phyloP scores from a whole-genome alignment of 2,329 filamentous ascomycete species.

The Xylaria sp. region DNA sequence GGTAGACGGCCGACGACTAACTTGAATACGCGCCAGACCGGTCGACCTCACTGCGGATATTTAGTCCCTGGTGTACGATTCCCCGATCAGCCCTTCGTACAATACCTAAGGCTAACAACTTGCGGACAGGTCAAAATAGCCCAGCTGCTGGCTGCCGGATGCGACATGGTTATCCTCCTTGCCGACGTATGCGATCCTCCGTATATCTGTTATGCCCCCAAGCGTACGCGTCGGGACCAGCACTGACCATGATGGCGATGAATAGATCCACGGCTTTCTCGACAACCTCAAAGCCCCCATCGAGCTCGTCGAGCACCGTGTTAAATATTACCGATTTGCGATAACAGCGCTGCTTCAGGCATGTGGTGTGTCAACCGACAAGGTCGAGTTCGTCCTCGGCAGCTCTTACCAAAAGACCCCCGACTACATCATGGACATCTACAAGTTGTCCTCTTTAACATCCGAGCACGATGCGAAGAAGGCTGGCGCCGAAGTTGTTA shows the following conservation, averaged over 20 bases:
- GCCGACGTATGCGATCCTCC: conserved; percentile 64
- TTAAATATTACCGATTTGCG: conserved; percentile 82
- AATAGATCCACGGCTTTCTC: conserved; percentile 72
- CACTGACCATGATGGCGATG: conserved; percentile 8
- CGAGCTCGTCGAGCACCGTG: conserved; percentile 84
- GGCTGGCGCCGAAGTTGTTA: conserved; percentile 93
- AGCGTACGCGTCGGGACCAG: neutral
- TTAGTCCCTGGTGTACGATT: conserved; percentile 73
- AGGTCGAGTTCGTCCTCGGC: conserved; percentile 85
- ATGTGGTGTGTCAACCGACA: conserved; percentile 81
- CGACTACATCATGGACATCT: conserved; percentile 89
- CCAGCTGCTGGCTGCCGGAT: conserved; percentile 85
- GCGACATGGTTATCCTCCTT: conserved; percentile 82
- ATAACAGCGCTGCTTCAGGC: conserved; percentile 81
- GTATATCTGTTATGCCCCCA: neutral
- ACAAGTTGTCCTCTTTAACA: conserved; percentile 79
- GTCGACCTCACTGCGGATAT: conserved; percentile 90
- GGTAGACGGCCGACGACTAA: conserved; percentile 14
- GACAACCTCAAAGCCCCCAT: conserved; percentile 88
- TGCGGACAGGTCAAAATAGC: conserved; percentile 77
- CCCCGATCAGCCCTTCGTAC: neutral
- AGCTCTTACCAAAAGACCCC: conserved; percentile 80
- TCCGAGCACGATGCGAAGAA: conserved; percentile 75
- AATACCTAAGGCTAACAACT: conserved; percentile 9
- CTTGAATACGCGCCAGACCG: conserved; percentile 61